Evolutionary conservation across 306 rosid species (phyloP).

Genomic region (Morella rubra): DNA sequence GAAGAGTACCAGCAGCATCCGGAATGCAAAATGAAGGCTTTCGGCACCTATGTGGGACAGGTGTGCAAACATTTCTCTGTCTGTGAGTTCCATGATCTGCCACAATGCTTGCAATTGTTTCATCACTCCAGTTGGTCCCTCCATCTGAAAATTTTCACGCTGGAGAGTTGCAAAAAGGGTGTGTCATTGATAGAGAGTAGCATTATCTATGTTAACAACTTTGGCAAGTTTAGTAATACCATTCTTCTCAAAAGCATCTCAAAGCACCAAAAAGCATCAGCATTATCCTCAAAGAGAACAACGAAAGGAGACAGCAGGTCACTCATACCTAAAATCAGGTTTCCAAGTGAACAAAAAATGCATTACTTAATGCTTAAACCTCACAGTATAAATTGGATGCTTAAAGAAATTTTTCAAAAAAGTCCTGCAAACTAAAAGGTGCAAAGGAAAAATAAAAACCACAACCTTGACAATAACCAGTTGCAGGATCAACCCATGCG

Average conservation of each 20-base stretch:
- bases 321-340: constrained; percentile 81
- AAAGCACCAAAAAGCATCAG: constrained; percentile 99
- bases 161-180: constrained; percentile 32
- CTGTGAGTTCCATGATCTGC: constrained; percentile 78
- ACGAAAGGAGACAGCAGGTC: constrained; percentile 97
- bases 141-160: constrained; percentile 94
- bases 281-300: constrained; percentile 90
- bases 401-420: not conserved
- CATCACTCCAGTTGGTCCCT: constrained; percentile 95
- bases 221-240: constrained; percentile 59
- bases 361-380: constrained; percentile 24
- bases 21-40: constrained; percentile 95
- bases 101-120: constrained; percentile 79
- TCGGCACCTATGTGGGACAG: constrained; percentile 89
- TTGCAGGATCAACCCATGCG: constrained; percentile 97
- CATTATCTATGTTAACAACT: constrained; percentile 22
- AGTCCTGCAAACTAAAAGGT: constrained; percentile 8
- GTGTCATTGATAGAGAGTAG: constrained; percentile 36
- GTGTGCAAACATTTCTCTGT: constrained; percentile 76
- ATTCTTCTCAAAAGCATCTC: constrained; percentile 97
- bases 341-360: constrained; percentile 18
- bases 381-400: constrained; percentile 8
- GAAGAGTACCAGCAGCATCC: constrained; percentile 92
- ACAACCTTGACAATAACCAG: constrained; percentile 97
- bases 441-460: constrained; percentile 25